Conservation (phyloP, 2,329 filamentous ascomycete species). For the Blumeria hordei region DNA sequence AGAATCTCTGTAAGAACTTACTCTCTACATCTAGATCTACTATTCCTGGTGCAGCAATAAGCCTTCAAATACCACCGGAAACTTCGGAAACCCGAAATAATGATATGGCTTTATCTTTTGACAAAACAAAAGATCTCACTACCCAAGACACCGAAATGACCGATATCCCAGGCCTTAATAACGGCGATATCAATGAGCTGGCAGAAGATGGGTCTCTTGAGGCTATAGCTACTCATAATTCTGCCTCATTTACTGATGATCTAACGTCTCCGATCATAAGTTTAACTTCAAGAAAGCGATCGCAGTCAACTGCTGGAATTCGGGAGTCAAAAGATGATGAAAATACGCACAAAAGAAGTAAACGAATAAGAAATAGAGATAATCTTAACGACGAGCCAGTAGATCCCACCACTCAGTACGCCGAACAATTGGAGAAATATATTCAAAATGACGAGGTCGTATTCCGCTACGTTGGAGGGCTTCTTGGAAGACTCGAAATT, state of each 20-base stretch:
- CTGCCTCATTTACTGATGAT: slow-evolving; percentile 8
- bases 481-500: slow-evolving; percentile 12
- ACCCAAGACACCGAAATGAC: slow-evolving; percentile 6
- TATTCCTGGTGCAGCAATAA: slow-evolving; percentile 5
- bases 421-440: slow-evolving; percentile 25
- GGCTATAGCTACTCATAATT: slow-evolving; percentile 6
- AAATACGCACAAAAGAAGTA: slow-evolving; percentile 35
- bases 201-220: slow-evolving; percentile 6
- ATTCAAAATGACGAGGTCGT: slow-evolving; percentile 12
- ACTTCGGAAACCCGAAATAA: not conserved
- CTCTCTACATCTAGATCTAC: slow-evolving; percentile 4
- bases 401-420: slow-evolving; percentile 26
- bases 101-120: not conserved
- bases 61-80: slow-evolving; percentile 7
- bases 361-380: slow-evolving; percentile 37
- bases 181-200: slow-evolving; percentile 4
- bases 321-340: slow-evolving; percentile 29
- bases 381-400: slow-evolving; percentile 23
- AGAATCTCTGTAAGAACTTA: slow-evolving; percentile 8
- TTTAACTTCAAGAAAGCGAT: slow-evolving; percentile 28
- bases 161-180: slow-evolving; percentile 6
- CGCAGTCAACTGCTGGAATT: slow-evolving; percentile 35
- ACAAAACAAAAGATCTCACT: not conserved
- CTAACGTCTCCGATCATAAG: slow-evolving; percentile 4
- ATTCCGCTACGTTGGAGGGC: slow-evolving; percentile 11